Percentiles rank a stretch among this genome's conserved stretches.
phyloP scores from a whole-genome alignment of 2,329 filamentous ascomycete species.

The Harringtonia aguacate region DNA sequence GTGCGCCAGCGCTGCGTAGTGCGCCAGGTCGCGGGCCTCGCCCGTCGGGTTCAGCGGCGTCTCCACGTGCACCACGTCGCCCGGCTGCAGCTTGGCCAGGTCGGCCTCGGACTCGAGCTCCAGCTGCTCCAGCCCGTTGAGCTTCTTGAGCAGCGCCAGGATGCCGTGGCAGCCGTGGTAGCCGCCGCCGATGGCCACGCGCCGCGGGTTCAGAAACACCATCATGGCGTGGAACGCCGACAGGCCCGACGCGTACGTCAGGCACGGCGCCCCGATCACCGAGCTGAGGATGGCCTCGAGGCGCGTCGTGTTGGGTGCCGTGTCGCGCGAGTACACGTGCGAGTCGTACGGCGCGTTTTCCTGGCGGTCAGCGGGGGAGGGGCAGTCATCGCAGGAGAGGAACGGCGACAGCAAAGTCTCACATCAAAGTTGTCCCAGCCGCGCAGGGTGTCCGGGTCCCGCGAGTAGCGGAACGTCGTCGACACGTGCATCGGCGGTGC shows the following conservation, averaged over 20 bases:
- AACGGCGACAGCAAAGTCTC: constrained; percentile 17
- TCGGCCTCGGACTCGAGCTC: constrained; percentile 42
- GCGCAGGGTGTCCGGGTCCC: constrained; percentile 55
- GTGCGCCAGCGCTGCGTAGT: constrained; percentile 64
- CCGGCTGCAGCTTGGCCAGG: constrained; percentile 53
- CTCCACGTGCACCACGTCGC: constrained; percentile 85
- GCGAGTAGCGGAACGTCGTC: constrained; percentile 77
- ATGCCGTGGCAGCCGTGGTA: constrained; percentile 95
- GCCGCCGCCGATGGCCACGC: constrained; percentile 69
- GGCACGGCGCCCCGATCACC: constrained; percentile 55
- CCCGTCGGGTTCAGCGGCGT: constrained; percentile 90
- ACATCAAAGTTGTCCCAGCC: constrained; percentile 44
- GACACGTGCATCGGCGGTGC: constrained; percentile 84
- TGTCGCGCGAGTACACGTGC: constrained; percentile 76
- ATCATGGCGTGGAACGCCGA: constrained; percentile 82
- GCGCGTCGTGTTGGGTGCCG: constrained; percentile 69
- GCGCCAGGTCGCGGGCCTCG: constrained; percentile 60
- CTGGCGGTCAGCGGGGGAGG: constrained; percentile 18
- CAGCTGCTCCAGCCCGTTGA: constrained; percentile 65
- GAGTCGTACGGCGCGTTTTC: constrained; percentile 42
- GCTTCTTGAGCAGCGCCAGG: constrained; percentile 59
- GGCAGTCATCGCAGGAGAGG: neutral
- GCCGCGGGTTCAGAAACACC: constrained; percentile 71
- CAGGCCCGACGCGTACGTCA: constrained; percentile 79
- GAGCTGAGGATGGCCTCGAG: constrained; percentile 73